Conservation (phyloP, 2,329 filamentous ascomycete genomes). For the Leptographium radiaticola region DNA sequence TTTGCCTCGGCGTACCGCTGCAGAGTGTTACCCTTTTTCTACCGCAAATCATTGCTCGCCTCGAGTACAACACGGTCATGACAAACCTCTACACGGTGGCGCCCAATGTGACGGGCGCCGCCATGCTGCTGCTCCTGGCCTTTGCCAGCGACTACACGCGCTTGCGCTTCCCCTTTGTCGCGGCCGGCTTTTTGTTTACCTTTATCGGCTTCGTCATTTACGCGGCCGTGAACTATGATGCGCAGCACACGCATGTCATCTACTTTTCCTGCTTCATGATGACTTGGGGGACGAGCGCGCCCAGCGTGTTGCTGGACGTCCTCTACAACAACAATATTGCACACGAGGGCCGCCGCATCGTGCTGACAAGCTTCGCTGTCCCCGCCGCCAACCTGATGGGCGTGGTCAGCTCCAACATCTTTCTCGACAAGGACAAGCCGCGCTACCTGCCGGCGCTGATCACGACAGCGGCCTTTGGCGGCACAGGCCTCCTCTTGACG, state of each 20-base stretch:
- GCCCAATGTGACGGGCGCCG: conserved; percentile 62
- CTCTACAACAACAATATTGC: conserved; percentile 74
- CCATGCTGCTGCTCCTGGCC: conserved; percentile 58
- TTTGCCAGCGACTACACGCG: conserved; percentile 55
- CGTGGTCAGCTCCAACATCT: conserved; percentile 52
- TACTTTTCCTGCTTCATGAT: conserved; percentile 74
- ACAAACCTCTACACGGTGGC: conserved; percentile 76
- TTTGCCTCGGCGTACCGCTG: conserved; percentile 46
- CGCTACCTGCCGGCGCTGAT: conserved; percentile 55
- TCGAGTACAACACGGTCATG: conserved; percentile 25
- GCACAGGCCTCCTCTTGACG: conserved; percentile 40
- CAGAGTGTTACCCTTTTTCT: conserved; percentile 30
- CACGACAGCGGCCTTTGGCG: conserved; percentile 52
- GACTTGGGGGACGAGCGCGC: conserved; percentile 66
- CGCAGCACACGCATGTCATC: conserved; percentile 44
- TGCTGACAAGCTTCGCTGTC: conserved; percentile 59
- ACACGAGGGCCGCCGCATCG: conserved; percentile 58
- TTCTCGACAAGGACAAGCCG: conserved; percentile 47
- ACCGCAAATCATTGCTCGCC: conserved; percentile 13
- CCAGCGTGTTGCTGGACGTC: conserved; percentile 52
- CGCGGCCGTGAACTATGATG: conserved; percentile 46
- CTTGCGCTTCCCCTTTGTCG: conserved; percentile 63
- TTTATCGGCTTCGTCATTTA: conserved; percentile 72
- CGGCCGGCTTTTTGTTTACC: conserved; percentile 58
- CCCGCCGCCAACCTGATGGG: conserved; percentile 69